A percentile compares a stretch with the other conserved stretches of the same genome.
Conservation (phyloP, 768 basidiomycete genomes). For the Boletellus sp. region DNA sequence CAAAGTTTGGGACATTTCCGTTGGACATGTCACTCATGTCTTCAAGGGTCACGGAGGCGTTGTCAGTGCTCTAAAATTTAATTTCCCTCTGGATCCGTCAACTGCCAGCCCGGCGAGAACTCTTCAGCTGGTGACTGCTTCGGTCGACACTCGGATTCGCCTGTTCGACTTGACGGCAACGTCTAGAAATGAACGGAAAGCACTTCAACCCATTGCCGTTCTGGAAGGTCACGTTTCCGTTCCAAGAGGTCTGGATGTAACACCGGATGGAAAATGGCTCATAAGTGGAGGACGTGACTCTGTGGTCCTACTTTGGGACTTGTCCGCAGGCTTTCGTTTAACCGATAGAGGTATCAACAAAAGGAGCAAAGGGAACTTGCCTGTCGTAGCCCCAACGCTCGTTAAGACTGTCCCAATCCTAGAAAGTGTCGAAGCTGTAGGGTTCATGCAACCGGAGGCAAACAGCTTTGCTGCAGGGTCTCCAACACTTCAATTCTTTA, state of each 20-base stretch:
- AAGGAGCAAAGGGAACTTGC: slow-evolving; percentile 41
- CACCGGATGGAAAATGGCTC: slow-evolving; percentile 82
- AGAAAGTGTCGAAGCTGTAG: slow-evolving; percentile 86
- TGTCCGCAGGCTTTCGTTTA: slow-evolving; percentile 30
- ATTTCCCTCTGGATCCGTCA: slow-evolving; percentile 64
- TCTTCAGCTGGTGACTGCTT: slow-evolving; percentile 86
- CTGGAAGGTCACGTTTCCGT: slow-evolving; percentile 96
- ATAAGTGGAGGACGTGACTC: slow-evolving; percentile 91
- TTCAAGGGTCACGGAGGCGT: slow-evolving; percentile 98
- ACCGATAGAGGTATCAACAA: slow-evolving; percentile 21
- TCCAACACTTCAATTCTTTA: slow-evolving; percentile 65
- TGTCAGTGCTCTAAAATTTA: slow-evolving; percentile 85
- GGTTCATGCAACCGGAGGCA: slow-evolving; percentile 55
- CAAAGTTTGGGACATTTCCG: slow-evolving; percentile 91
- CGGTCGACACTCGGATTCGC: slow-evolving; percentile 88
- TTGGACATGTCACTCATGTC: slow-evolving; percentile 88
- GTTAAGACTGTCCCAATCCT: slow-evolving; percentile 78
- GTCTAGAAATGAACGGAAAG: slow-evolving; percentile 51
- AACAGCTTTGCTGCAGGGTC: slow-evolving; percentile 35
- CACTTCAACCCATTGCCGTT: slow-evolving; percentile 68
- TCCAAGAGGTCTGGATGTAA: slow-evolving; percentile 84
- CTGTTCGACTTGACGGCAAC: slow-evolving; percentile 80
- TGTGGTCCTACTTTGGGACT: slow-evolving; percentile 91
- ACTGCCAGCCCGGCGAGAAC: slow-evolving; percentile 42
- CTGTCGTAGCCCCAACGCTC: slow-evolving; percentile 51